phyloP scores from a whole-genome alignment of 371 early-diverging fungal species.

The Mortierella sp. region DNA sequence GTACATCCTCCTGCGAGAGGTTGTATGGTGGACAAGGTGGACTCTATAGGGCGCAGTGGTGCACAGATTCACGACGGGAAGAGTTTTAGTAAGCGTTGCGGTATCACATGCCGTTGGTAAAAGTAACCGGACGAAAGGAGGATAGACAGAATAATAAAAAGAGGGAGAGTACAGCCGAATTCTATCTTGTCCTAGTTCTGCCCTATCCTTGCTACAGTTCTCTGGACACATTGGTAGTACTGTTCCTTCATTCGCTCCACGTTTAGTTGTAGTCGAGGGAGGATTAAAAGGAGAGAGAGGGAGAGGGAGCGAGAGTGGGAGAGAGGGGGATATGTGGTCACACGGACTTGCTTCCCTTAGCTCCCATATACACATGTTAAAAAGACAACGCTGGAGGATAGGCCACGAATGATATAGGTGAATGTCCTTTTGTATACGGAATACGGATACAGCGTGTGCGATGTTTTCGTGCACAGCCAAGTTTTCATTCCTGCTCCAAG shows the following conservation, averaged over 20 bases:
- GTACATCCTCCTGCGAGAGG: constrained; percentile 45
- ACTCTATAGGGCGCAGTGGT: constrained; percentile 14
- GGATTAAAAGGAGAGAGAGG: too few species aligned
- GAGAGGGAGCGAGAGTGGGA: too few species aligned
- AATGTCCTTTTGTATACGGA: too few species aligned
- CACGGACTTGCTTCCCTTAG: too few species aligned
- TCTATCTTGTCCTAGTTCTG: constrained; percentile 5
- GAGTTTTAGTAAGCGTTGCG: not conserved
- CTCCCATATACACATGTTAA: too few species aligned
- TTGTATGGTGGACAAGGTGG: constrained; percentile 53
- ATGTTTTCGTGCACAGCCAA: too few species aligned
- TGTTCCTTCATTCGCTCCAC: not conserved
- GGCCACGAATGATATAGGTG: too few species aligned
- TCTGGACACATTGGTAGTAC: too few species aligned
- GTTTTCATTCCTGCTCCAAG: not conserved
- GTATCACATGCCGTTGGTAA: constrained; percentile 4
- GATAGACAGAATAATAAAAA: not conserved
- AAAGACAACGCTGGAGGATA: too few species aligned
- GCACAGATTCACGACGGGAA: not conserved
- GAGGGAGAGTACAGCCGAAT: not conserved
- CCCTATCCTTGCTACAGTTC: not conserved
- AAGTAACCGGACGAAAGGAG: not conserved
- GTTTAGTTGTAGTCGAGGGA: too few species aligned
- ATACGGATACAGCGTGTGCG: too few species aligned
- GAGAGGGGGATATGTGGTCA: too few species aligned